Conservation (phyloP, 495 filamentous ascomycete genomes). For the Lineolata rhizophorae region DNA sequence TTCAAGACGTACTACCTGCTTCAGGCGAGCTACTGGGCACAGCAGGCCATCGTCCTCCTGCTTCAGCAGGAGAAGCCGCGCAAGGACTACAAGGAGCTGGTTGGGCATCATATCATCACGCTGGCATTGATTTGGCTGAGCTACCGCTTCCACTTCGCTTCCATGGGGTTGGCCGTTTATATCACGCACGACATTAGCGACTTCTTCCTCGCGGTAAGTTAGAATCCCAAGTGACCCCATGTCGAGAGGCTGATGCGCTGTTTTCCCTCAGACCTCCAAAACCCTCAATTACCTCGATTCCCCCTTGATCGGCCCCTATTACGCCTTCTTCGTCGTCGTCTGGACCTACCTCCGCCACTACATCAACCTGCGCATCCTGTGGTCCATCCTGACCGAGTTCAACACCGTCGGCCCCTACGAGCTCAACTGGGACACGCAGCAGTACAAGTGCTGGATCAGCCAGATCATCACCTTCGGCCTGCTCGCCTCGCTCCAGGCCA, state of each 20-base stretch:
- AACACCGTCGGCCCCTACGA: constrained; percentile 58
- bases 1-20: constrained; percentile 98
- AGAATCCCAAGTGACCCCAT: constrained; percentile 1
- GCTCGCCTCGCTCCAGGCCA: constrained; percentile 15
- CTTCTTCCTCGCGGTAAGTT: constrained; percentile 84
- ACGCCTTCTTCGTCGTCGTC: constrained; percentile 53
- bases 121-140: constrained; percentile 69
- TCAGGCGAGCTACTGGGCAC: constrained; percentile 88
- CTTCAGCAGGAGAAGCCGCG: constrained; percentile 84
- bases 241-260: too few species aligned
- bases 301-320: constrained; percentile 57
- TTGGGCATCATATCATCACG: constrained; percentile 85
- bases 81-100: constrained; percentile 91
- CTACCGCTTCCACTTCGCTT: constrained; percentile 96
- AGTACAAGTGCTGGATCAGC: constrained; percentile 21
- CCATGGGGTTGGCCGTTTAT: constrained; percentile 92
- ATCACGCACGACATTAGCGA: constrained; percentile 92
- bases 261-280: constrained; percentile 72
- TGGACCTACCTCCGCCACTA: constrained; percentile 92
- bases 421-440: constrained; percentile 19
- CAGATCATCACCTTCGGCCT: constrained; percentile 18
- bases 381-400: constrained; percentile 40
- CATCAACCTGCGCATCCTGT: constrained; percentile 74
- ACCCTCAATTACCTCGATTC: constrained; percentile 81
- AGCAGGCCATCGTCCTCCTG: constrained; percentile 78